Evolutionary conservation across 768 basidiomycete species (phyloP), one percentile per base, ranked within the genome.

Genomic region (Trametopsis cervina): DNA sequence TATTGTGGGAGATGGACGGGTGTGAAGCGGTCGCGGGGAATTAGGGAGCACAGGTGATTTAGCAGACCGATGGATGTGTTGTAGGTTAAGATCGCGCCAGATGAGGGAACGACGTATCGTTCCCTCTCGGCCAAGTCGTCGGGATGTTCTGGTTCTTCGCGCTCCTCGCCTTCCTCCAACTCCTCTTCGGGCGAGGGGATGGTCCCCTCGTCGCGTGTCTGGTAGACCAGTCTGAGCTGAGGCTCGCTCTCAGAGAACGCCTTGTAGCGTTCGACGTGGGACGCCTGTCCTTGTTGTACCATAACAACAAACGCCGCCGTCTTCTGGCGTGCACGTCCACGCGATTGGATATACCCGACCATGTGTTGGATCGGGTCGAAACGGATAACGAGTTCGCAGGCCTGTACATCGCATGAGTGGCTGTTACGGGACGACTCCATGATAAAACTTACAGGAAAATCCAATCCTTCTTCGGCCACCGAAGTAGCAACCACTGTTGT

Each of bases 391-490:
- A 93, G 70, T 58, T 90, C 86, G 62, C 90, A 93, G 10, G 83
- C 83, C 85, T 89, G 26, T 3, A 17, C 35, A n/a, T n/a, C n/a
- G n/a, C n/a, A n/a, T n/a, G n/a, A n/a, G n/a, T 11, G 44, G 27
- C 33, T n/a, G 21, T n/a, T 22, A 39, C 36, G 26, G 29, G 18
- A 40, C 26, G 18, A 39, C 25, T 22, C 29, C 37, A 15, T 33
- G 41, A 33, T 20, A 18, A 24, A 20, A 64, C 77, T 46, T 58
- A 85, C 84, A 20, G 85, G 85, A 67, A 95, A 90, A 62, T 95
- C 91, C 15, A 95, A 74, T 0, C 92, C 92, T 68, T 95, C 92
- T 64, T 95, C 92, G 0, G 89, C 92, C 12, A 94, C 89, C 4
- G 83, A 82, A 0, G 89, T 92, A 3, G 89, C 86, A 53, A 93